Percentiles rank a stretch among this genome's conserved stretches.
Evolutionary conservation across 2,329 filamentous ascomycete species (phyloP).

Genomic region (Botrytis squamosa): DNA sequence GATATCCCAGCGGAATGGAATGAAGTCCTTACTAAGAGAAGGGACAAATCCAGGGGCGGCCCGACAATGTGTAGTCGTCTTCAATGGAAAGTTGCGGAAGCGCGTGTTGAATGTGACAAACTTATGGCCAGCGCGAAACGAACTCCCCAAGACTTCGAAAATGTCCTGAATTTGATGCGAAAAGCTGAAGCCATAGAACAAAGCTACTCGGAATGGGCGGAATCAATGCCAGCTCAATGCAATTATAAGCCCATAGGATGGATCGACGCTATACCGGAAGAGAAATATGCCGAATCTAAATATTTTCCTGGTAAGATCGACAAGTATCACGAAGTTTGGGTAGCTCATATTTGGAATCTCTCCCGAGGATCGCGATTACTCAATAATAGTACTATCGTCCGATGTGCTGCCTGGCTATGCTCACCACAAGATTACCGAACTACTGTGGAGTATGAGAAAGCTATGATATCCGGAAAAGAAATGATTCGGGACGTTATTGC

Average conservation of each 20-base stretch:
- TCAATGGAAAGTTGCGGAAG: conserved; percentile 14
- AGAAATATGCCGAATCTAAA: background rate
- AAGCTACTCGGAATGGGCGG: conserved; percentile 51
- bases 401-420: conserved; percentile 59
- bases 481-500: conserved; percentile 59
- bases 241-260: conserved; percentile 52
- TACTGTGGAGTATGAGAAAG: conserved; percentile 59
- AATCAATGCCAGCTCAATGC: conserved; percentile 49
- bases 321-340: conserved; percentile 57
- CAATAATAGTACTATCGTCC: conserved; percentile 54
- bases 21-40: background rate
- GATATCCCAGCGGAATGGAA: conserved; percentile 13
- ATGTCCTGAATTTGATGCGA: conserved; percentile 50
- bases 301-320: conserved; percentile 55
- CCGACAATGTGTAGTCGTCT: conserved; percentile 15
- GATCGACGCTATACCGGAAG: conserved; percentile 43
- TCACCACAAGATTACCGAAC: conserved; percentile 60
- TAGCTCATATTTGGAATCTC: conserved; percentile 58
- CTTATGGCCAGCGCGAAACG: conserved; percentile 16
- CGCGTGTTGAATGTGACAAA: conserved; percentile 14
- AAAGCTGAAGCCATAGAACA: conserved; percentile 52
- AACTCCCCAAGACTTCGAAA: conserved; percentile 10
- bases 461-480: conserved; percentile 50
- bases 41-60: background rate
- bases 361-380: conserved; percentile 53